Percentiles rank a stretch among this genome's conserved stretches.
These are phyloP conservation scores for Xylaria sp. DNA, from an alignment of 2,329 filamentous ascomycete species.

Conservation along the genomic window DNA sequence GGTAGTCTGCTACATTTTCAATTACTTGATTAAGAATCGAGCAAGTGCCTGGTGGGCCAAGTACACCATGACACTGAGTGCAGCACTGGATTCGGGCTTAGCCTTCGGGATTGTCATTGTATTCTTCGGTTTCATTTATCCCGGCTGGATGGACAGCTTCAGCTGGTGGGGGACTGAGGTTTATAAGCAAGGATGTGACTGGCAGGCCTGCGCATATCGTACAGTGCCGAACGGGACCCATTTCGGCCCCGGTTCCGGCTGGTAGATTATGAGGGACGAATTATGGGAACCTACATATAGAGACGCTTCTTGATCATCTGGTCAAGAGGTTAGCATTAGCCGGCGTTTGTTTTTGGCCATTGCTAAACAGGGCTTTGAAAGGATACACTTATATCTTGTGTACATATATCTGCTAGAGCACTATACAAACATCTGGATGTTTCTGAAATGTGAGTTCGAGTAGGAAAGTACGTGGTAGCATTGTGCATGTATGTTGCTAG, in stretches of 20 bases:
- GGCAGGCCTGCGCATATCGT: conserved; percentile 80
- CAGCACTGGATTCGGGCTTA: conserved; percentile 82
- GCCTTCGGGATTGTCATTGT: conserved; percentile 85
- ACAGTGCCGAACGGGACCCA: conserved; percentile 69
- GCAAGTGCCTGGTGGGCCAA: conserved; percentile 86
- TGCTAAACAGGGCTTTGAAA: not conserved
- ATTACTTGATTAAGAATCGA: conserved; percentile 75
- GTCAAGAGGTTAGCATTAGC: not conserved
- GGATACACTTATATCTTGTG: not conserved
- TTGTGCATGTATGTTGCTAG: not conserved
- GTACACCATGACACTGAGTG: conserved; percentile 89
- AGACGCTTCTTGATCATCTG: not conserved
- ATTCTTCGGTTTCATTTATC: conserved; percentile 88
- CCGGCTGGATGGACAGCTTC: conserved; percentile 76
- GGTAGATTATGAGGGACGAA: conserved; percentile 53
- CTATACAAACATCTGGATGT: not conserved
- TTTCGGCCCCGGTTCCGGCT: conserved; percentile 70
- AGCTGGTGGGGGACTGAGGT: conserved; percentile 91
- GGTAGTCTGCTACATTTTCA: conserved; percentile 86
- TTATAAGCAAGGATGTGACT: conserved; percentile 86
- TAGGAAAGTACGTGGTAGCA: not conserved
- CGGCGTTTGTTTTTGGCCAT: not conserved
- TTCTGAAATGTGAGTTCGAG: not conserved
- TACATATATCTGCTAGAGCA: not conserved
- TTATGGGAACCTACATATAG: not conserved